A percentile compares a stretch with the other conserved stretches of the same genome.
These are phyloP conservation scores for Poa pratensis DNA, from an alignment of 176 grass and related monocot species.

Conservation along the genomic window DNA sequence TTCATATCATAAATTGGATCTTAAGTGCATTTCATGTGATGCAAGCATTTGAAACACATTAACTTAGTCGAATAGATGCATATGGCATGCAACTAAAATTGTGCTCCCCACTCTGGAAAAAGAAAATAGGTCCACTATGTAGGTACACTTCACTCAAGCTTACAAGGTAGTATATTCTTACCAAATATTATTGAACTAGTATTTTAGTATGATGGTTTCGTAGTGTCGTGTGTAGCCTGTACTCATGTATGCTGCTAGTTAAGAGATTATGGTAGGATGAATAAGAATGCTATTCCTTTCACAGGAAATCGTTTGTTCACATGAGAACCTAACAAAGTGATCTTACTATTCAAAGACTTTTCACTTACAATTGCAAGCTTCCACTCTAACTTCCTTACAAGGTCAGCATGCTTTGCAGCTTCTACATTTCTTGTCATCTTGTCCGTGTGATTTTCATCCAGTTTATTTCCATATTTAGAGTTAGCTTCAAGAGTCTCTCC, in stretches of 20 bases:
- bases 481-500: slow-evolving; percentile 75
- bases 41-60: slow-evolving; percentile 15
- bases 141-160: slow-evolving; percentile 25
- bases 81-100: slow-evolving; percentile 31
- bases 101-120: slow-evolving; percentile 2
- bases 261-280: slow-evolving; percentile 17
- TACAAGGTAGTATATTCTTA: slow-evolving; percentile 1
- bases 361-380: slow-evolving; percentile 78
- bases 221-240: neutral
- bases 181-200: neutral
- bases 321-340: slow-evolving; percentile 26
- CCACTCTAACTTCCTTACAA: slow-evolving; percentile 80
- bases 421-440: slow-evolving; percentile 71
- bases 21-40: slow-evolving; percentile 19
- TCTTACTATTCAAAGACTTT: slow-evolving; percentile 29
- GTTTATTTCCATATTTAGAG: slow-evolving; percentile 66
- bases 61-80: slow-evolving; percentile 4
- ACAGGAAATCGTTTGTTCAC: neutral
- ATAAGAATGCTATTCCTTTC: slow-evolving; percentile 9
- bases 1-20: slow-evolving; percentile 9
- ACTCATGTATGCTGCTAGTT: neutral
- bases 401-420: slow-evolving; percentile 73
- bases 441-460: slow-evolving; percentile 52
- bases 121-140: slow-evolving; percentile 8
- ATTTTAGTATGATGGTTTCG: slow-evolving; percentile 1